Percentiles rank a stretch among this genome's conserved stretches.
These are phyloP conservation scores for Fonsecaea monophora DNA, from an alignment of 2,329 filamentous ascomycete genomes.

Conservation along the genomic window DNA sequence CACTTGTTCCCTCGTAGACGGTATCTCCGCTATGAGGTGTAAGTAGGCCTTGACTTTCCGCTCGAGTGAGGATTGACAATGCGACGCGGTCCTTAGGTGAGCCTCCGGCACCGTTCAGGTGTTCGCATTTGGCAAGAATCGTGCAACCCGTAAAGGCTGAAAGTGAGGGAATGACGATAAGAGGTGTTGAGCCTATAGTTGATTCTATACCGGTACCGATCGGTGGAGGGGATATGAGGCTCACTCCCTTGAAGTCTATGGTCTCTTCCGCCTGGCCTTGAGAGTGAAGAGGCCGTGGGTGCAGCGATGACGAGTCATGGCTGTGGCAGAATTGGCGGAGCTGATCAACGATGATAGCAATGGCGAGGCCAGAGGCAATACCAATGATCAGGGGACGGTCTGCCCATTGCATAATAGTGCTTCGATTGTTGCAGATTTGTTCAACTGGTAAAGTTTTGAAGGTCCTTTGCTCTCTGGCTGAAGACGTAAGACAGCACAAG, in stretches of 20 bases:
- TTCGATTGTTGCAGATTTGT: neutral
- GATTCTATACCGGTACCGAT: constrained; percentile 73
- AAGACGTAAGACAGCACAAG: neutral
- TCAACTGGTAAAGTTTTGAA: neutral
- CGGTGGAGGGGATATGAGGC: constrained; percentile 10
- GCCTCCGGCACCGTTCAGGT: constrained; percentile 91
- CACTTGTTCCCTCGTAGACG: constrained; percentile 96
- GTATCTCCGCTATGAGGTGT: constrained; percentile 84
- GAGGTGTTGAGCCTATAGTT: constrained; percentile 90
- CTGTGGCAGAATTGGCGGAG: constrained; percentile 21
- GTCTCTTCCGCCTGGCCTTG: neutral
- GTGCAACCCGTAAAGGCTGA: constrained; percentile 85
- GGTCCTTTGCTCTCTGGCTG: neutral
- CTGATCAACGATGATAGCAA: constrained; percentile 29
- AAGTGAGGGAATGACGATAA: constrained; percentile 83
- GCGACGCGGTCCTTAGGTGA: constrained; percentile 96
- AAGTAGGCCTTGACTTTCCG: constrained; percentile 78
- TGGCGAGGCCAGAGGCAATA: constrained; percentile 46
- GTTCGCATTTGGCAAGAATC: constrained; percentile 94
- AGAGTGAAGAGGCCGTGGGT: neutral
- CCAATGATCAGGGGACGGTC: constrained; percentile 53
- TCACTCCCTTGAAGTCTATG: neutral
- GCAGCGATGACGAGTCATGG: neutral
- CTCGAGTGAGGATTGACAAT: constrained; percentile 82
- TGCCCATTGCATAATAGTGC: constrained; percentile 27